phyloP scores from a whole-genome alignment of 495 filamentous ascomycete species.

The Neurospora tetrasperma region DNA sequence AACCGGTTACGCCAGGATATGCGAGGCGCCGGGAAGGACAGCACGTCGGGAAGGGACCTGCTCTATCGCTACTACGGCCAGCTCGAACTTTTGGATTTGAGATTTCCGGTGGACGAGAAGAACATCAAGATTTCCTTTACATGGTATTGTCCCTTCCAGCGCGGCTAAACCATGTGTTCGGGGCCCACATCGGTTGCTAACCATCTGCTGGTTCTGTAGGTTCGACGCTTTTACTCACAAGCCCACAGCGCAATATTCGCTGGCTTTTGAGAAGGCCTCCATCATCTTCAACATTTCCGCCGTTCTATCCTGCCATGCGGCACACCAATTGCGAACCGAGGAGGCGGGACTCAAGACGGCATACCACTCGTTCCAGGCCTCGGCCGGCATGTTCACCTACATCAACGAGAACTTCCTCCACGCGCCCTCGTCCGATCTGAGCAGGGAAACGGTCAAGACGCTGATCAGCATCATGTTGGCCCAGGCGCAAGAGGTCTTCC shows the following conservation, averaged over 20 bases:
- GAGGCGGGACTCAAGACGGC: constrained; percentile 90
- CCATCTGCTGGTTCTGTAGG: constrained; percentile 40
- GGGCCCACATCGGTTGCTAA: constrained; percentile 10
- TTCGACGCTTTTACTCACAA: constrained; percentile 98
- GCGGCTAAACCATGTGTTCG: neutral
- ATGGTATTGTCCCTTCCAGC: constrained; percentile 50
- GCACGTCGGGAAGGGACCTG: constrained; percentile 83
- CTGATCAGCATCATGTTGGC: constrained; percentile 88
- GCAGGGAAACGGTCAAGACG: constrained; percentile 88
- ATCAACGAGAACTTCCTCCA: constrained; percentile 99
- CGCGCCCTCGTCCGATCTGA: constrained; percentile 88
- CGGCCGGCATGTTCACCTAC: constrained; percentile 98
- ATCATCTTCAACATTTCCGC: constrained; percentile 99
- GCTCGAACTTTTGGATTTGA: constrained; percentile 83
- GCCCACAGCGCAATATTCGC: constrained; percentile 85
- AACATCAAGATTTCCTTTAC: constrained; percentile 99
- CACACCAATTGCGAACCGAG: constrained; percentile 82
- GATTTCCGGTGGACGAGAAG: constrained; percentile 96
- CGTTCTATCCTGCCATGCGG: constrained; percentile 91
- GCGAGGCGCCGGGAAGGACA: constrained; percentile 95
- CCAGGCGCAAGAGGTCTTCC: constrained; percentile 91
- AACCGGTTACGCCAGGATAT: constrained; percentile 98
- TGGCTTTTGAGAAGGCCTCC: constrained; percentile 96
- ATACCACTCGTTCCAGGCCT: constrained; percentile 96
- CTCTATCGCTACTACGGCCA: constrained; percentile 97